Evolutionary conservation across 1,284 basidiomycete genomes (phyloP).

Genomic region (Apiotrichum gracile): DNA sequence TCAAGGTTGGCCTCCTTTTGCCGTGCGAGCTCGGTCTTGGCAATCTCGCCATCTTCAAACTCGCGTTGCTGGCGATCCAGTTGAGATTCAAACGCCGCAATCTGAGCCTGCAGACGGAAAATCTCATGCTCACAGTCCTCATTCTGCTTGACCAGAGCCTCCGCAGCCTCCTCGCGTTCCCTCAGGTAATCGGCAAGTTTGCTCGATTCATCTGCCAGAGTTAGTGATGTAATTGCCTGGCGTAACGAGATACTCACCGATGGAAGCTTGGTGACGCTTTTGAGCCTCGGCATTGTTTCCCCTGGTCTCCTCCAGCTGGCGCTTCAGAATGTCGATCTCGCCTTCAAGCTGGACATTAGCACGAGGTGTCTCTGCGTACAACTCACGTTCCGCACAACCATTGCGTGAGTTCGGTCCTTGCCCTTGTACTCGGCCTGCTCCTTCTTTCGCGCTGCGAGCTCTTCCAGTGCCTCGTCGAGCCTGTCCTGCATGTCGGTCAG

Average conservation of each 20-base stretch:
- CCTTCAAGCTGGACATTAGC: slow-evolving; percentile 54
- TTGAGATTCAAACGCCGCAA: neutral
- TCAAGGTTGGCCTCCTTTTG: slow-evolving; percentile 3
- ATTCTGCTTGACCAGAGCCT: neutral
- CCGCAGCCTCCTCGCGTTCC: neutral
- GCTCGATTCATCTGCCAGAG: neutral
- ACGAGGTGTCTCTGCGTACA: neutral
- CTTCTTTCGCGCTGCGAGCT: slow-evolving; percentile 66
- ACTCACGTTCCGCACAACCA: slow-evolving; percentile 28
- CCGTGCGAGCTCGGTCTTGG: neutral
- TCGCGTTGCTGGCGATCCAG: neutral
- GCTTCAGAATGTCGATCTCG: slow-evolving; percentile 67
- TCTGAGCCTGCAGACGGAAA: neutral
- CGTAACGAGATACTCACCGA: too few relatives aligned
- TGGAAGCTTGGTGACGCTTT: neutral
- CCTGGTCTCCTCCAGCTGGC: slow-evolving; percentile 27
- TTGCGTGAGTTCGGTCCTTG: slow-evolving; percentile 57
- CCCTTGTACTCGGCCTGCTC: slow-evolving; percentile 81
- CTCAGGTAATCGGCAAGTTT: neutral
- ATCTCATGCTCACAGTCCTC: neutral
- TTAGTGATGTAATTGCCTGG: too few relatives aligned
- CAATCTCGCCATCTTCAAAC: slow-evolving; percentile 3
- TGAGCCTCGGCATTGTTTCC: neutral
- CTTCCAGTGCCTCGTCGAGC: slow-evolving; percentile 65
- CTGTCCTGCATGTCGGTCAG: slow-evolving; percentile 65